Base-by-base conservation (phyloP, 179 eudicot species). In the Vitellaria paradoxa region DNA sequence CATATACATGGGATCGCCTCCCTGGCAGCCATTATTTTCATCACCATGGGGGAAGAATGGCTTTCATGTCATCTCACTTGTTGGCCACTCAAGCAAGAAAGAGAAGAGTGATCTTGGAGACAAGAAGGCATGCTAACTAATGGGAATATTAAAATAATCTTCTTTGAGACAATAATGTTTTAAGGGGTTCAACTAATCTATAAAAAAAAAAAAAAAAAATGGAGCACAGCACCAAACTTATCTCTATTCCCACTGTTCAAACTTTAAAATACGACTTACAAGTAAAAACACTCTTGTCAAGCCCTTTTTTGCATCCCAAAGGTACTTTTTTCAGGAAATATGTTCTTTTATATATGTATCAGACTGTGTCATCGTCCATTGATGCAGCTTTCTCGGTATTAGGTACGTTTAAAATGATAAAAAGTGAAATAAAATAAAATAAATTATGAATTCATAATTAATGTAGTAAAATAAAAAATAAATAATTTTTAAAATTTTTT, bases 11-110 rank as follows among this genome's bases (percentile, higher is more conserved):
- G 1, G 14, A 73, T 52, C 0, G 66, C 79, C 74, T 79, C 65
- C 73, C 85, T 80, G 82, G 86, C 80, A 82, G 80, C 88, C 89
- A 86, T 83, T 86, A 81, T 70, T 80, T 73, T 74, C 47, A 65
- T 18, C 69, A 73, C 46, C 15, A 42, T 15, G 23, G 63, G 81
- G 78, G 68, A 73, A 65, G 52, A 77, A 56, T 57, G 79, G 14
- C 12, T 74, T 76, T 70, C 45, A 65, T 10, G 78, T 82, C 82
- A 70, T 79, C 82, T 80, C 86, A 83, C 82, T 83, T 88, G 90
- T 89, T 89, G 78, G 86, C 92, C 92, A 89, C 92, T 89, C 78
- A 46, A 80, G 21, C 70, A 26, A 71, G 71, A 61, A 50, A 56
- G 70, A 37, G 78, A 77, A 74, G 65, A 77, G 73, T 71, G 61